These are phyloP conservation scores for Sporothrix pallida DNA, from an alignment of 2,329 filamentous ascomycete genomes.

Conservation along the genomic window DNA sequence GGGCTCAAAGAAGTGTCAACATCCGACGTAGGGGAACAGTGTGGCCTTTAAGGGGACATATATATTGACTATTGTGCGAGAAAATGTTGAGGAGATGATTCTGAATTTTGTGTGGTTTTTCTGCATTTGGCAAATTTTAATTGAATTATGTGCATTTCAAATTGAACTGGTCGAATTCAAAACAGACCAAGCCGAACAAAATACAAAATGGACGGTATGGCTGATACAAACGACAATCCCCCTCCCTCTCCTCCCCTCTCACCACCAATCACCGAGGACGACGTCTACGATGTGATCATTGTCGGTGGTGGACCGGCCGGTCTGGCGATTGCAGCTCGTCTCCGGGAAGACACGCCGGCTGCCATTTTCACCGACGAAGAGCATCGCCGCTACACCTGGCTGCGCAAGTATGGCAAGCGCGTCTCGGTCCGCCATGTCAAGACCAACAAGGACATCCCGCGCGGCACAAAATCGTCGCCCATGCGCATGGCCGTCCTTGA, in stretches of 20 bases:
- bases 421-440: slow-evolving; percentile 62
- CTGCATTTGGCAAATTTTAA: neutral
- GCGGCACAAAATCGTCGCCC: neutral
- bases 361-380: slow-evolving; percentile 85
- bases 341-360: slow-evolving; percentile 74
- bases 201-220: neutral
- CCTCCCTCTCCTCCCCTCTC: slow-evolving; percentile 2
- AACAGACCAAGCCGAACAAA: neutral
- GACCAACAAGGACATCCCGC: slow-evolving; percentile 44
- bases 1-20: neutral
- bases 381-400: slow-evolving; percentile 81
- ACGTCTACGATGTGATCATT: slow-evolving; percentile 70
- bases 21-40: neutral
- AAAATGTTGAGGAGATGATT: neutral
- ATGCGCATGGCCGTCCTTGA: slow-evolving; percentile 68
- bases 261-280: neutral
- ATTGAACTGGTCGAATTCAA: neutral
- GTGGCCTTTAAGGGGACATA: neutral
- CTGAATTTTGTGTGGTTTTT: neutral
- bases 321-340: slow-evolving; percentile 73
- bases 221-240: neutral
- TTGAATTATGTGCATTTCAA: neutral
- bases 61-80: neutral
- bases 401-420: slow-evolving; percentile 66
- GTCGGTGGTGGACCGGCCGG: slow-evolving; percentile 77